These are phyloP conservation scores for Aspergillus neoniger DNA, from an alignment of 2,329 filamentous ascomycete genomes.

Conservation along the genomic window DNA sequence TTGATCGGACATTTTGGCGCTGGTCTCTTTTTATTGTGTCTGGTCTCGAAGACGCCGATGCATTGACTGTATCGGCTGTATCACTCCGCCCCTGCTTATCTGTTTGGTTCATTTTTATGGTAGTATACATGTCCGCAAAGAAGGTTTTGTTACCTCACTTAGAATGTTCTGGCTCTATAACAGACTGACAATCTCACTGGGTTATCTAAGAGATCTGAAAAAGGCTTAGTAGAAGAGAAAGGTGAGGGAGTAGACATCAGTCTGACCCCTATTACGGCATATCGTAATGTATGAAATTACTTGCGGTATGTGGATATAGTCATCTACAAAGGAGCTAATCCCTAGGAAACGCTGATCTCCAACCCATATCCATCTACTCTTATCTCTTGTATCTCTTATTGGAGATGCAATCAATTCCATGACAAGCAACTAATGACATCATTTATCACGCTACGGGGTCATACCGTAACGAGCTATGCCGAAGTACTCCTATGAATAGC, in stretches of 20 bases:
- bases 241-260: background rate
- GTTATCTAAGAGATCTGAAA: background rate
- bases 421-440: too few species aligned
- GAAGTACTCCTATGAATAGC: too few species aligned
- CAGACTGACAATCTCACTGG: conserved; percentile 41
- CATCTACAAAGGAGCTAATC: too few species aligned
- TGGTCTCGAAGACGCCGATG: conserved; percentile 18
- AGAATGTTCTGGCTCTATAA: conserved; percentile 22
- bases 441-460: too few species aligned
- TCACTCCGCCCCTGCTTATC: conserved; percentile 26
- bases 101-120: conserved; percentile 29
- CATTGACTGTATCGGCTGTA: conserved; percentile 21
- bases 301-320: too few species aligned
- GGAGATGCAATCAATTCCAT: too few species aligned
- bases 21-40: conserved; percentile 25
- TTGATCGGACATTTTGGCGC: conserved; percentile 31
- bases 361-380: too few species aligned
- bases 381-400: too few species aligned
- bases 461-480: too few species aligned
- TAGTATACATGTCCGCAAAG: conserved; percentile 31
- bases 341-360: too few species aligned
- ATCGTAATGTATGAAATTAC: too few species aligned
- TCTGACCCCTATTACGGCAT: too few species aligned
- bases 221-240: background rate
- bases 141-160: conserved; percentile 27